Evolutionary conservation across 495 filamentous ascomycete species (phyloP), one percentile per base, ranked within the genome.

Genomic region (Venustampulla echinocandica): DNA sequence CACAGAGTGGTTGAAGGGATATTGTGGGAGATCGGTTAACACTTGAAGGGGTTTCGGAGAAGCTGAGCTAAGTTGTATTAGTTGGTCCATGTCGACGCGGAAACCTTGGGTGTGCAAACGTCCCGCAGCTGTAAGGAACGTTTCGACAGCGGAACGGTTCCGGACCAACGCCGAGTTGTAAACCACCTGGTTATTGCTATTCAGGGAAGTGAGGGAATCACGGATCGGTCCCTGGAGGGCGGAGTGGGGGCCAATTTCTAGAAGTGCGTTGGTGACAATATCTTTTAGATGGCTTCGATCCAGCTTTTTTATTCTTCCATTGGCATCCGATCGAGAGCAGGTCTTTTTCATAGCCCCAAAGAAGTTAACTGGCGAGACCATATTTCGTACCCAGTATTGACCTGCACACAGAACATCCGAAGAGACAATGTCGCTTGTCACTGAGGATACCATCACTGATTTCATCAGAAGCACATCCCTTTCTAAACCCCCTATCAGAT

Each of bases 161-260:
- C 70, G 66, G 11, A 63, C 41, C 27, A 73, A 47, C 11, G 55
- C 60, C 40, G 65, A 57, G 43, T 70, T 50, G 18, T 44, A 44
- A 13, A 3, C 17, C 6, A 44, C 17, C 15, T 10, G n/a, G 22
- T 28, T 44, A 7, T 14, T 19, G 1, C 15, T 25, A 6, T 21
- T 14, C 1, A 45, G 7, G 47, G 55, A 47, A 10, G 61, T 30
- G 1, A 57, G 18, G 2, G n/a, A 75, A 42, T 81, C 69, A 49
- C 69, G 71, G 24, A 81, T 57, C 1, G 80, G 79, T 0, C 73
- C 75, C 44, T 76, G 67, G 0, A 87, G 64, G 0, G 80, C 78
- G 4, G 70, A 63, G 49, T 85, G 81, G 19, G 82, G 80, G 0
- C 82, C 82, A 13, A 84, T 63, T 50, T 85, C 81, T 18, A 85